Evolutionary conservation across 345 rosid genomes (phyloP).

Genomic region (Eucalyptus grandis): DNA sequence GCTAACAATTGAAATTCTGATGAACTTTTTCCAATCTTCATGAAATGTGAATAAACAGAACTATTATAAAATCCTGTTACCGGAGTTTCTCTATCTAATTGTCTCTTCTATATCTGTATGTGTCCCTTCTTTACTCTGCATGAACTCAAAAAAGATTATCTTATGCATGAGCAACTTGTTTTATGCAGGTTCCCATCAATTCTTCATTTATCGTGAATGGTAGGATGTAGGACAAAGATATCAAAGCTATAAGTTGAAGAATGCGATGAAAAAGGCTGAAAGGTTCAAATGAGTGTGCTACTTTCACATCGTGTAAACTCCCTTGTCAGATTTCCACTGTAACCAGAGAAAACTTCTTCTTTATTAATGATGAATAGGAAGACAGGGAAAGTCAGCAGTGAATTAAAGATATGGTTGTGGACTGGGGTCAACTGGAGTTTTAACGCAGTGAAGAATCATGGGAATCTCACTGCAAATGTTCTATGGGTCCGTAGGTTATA

Average conservation of each 20-base stretch:
- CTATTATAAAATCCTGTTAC: not conserved
- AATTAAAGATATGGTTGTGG: not conserved
- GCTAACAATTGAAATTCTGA: not conserved
- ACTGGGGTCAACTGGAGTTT: not conserved
- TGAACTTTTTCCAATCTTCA: not conserved
- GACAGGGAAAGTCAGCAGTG: not conserved
- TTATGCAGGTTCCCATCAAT: not conserved
- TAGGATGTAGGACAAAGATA: not conserved
- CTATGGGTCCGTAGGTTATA: not conserved
- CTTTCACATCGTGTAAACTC: not conserved
- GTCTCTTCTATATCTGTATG: not conserved
- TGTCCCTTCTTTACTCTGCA: not conserved
- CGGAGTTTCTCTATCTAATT: not conserved
- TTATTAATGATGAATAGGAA: not conserved
- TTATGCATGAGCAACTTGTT: not conserved
- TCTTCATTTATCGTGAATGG: not conserved
- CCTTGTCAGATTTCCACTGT: not conserved
- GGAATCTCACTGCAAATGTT: not conserved
- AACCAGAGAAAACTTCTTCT: not conserved
- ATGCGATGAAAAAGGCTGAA: not conserved
- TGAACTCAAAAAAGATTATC: not conserved
- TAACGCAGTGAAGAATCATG: not conserved
- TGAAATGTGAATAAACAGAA: not conserved
- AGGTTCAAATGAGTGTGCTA: not conserved
- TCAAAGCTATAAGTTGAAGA: not conserved